Base-by-base conservation (phyloP, 2,329 filamentous ascomycete species). In the Bipolaris oryzae region DNA sequence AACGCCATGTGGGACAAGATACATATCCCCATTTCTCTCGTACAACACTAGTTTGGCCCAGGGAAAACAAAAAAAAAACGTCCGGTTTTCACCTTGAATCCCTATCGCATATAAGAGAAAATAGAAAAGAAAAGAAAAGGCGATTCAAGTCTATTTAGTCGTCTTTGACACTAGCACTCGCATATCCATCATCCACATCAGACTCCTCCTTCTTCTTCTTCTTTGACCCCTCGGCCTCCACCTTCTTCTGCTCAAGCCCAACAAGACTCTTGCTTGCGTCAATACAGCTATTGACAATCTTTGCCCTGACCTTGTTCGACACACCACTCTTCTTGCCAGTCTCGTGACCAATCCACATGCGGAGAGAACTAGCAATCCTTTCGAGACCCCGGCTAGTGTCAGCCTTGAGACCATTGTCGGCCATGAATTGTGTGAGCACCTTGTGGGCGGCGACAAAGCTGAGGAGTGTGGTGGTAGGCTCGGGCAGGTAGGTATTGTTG, bases 321-420 rank as follows among this genome's bases (percentile, higher is more conserved):
- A 82, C 50, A 0, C 79, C 79, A 35, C 73, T 78, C 7, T 70
- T 69, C 7, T 73, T 70, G 6, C 77, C 79, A 4, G 75, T 75
- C 18, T 76, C 76, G 28, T 77, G 78, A 3, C 80, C 80, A 37
- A 80, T 70, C 80, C 80, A 82, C 46, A 79, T 70, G 3, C 80
- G 73, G 38, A 82, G 64, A 20, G 73, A 76, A 50, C 72, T 74
- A 5, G 79, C 78, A 21, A 81, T 64, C 31, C 78, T 72, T 56
- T 81, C 80, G 3, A 82, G 68, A 0, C 78, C 79, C 18, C 68
- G 62, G 45, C 72, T 73, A 0, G 74, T 73, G 18, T 74, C 67
- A 6, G 63, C 53, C 13, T 74, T 70, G 2, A 77, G 60, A 1
- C 65, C 57, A 5, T 68, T 50, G 21, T 79, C 71, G 4, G 70